A percentile compares a stretch with the other conserved stretches of the same genome.
Evolutionary conservation across 352 stramenopile species (phyloP).

Genomic region (Phytophthora tentaculata): DNA sequence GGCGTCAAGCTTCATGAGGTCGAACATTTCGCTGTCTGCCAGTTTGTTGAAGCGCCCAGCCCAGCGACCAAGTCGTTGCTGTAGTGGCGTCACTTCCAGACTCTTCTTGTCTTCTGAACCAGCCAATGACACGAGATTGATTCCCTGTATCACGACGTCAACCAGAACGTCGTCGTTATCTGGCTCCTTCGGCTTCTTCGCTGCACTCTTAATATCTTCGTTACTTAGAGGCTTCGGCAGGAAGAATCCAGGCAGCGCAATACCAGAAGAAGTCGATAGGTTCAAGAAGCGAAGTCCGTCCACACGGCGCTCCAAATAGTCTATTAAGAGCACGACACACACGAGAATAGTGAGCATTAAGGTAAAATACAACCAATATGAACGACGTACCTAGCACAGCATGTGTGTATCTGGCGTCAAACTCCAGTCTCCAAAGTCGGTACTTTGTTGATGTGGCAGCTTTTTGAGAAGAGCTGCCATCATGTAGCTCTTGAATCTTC

Average conservation of each 20-base stretch:
- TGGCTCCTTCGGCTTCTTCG: conserved; percentile 10
- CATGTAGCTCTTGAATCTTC: conserved; percentile 20
- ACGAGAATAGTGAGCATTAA: conserved; percentile 10
- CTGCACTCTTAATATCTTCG: conserved; percentile 18
- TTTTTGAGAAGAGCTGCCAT: conserved; percentile 11
- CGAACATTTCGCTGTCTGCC: conserved; percentile 48
- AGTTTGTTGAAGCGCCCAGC: conserved; percentile 45
- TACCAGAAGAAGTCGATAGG: conserved; percentile 31
- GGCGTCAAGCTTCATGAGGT: conserved; percentile 66
- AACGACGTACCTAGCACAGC: conserved; percentile 58
- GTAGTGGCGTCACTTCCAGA: conserved; percentile 35
- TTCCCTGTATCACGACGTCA: conserved; percentile 53
- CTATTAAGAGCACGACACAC: conserved; percentile 29
- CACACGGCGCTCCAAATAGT: conserved; percentile 51
- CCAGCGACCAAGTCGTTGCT: conserved; percentile 50
- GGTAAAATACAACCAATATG: background rate
- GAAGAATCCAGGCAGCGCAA: conserved; percentile 69
- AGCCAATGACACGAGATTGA: conserved; percentile 40
- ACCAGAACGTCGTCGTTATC: conserved; percentile 8
- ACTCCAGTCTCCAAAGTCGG: conserved; percentile 78
- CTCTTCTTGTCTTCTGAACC: conserved; percentile 15
- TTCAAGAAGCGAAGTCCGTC: conserved; percentile 59
- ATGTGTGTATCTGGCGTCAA: conserved; percentile 72
- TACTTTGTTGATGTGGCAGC: conserved; percentile 26
- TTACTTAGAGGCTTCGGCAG: conserved; percentile 45